Percentiles rank a stretch among this genome's conserved stretches.
These are phyloP conservation scores for Homolaphlyctis polyrhiza DNA, from an alignment of 371 early-diverging fungal genomes.

Conservation along the genomic window DNA sequence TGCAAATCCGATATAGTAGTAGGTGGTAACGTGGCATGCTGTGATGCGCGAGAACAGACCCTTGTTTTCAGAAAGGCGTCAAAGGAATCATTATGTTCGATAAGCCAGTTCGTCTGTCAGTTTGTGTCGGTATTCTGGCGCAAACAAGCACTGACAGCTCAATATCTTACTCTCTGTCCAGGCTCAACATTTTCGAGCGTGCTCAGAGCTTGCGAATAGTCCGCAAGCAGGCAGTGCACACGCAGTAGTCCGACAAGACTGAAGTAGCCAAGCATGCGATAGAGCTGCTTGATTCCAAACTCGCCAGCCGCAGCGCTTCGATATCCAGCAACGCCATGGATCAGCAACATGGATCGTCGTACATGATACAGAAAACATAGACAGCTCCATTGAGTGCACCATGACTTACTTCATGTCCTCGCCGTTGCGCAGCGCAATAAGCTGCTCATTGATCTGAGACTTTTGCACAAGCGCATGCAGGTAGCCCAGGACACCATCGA, in stretches of 20 bases:
- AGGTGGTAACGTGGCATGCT: constrained; percentile 92
- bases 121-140: not conserved
- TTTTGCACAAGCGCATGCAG: constrained; percentile 91
- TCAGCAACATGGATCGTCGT: not conserved
- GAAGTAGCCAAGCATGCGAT: constrained; percentile 96
- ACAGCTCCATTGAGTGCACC: no score
- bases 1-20: constrained; percentile 93
- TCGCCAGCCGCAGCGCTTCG: constrained; percentile 35
- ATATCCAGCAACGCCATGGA: not conserved
- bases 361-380: not conserved
- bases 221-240: constrained; percentile 91
- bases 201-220: constrained; percentile 89
- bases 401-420: constrained; percentile 68
- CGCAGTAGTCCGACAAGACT: constrained; percentile 87
- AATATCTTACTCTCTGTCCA: constrained; percentile 4
- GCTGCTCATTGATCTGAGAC: constrained; percentile 88
- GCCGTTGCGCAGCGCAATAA: constrained; percentile 80
- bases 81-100: no score
- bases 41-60: constrained; percentile 90
- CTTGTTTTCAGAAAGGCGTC: constrained; percentile 29
- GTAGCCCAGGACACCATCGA: constrained; percentile 90
- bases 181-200: constrained; percentile 93
- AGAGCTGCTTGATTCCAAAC: constrained; percentile 54
- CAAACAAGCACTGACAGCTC: constrained; percentile 5
- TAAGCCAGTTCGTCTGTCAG: no score